Evolutionary conservation across 2,329 filamentous ascomycete genomes (phyloP).

Genomic region (Aschersonia sp.): DNA sequence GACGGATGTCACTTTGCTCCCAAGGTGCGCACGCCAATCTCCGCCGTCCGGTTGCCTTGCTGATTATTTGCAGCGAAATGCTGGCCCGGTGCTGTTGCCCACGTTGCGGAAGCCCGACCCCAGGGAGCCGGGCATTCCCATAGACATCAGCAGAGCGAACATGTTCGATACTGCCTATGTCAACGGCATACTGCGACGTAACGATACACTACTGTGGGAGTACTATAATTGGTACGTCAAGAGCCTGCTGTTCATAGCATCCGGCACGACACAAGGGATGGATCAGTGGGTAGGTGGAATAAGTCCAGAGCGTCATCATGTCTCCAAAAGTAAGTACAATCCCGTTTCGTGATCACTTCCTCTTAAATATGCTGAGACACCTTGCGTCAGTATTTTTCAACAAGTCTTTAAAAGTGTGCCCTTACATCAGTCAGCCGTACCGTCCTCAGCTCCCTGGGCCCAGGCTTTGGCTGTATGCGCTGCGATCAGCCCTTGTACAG

Average conservation of each 20-base stretch:
- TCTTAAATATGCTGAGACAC: not conserved
- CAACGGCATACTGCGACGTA: constrained; percentile 20
- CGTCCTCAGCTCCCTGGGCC: constrained; percentile 11
- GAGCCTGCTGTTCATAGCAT: constrained; percentile 14
- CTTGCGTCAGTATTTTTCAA: constrained; percentile 22
- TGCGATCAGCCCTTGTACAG: constrained; percentile 20
- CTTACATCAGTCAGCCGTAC: constrained; percentile 20
- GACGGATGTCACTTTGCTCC: constrained; percentile 25
- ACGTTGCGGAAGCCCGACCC: constrained; percentile 5
- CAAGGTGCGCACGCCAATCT: constrained; percentile 13
- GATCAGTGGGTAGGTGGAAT: constrained; percentile 28
- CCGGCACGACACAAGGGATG: constrained; percentile 22
- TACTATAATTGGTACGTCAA: constrained; percentile 27
- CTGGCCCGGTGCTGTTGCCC: constrained; percentile 8
- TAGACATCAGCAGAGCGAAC: constrained; percentile 25
- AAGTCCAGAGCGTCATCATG: constrained; percentile 15
- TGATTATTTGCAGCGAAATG: constrained; percentile 5
- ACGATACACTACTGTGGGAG: constrained; percentile 21
- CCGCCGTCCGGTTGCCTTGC: not conserved
- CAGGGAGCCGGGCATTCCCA: constrained; percentile 19
- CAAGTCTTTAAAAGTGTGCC: constrained; percentile 21
- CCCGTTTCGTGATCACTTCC: not conserved
- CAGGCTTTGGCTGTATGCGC: constrained; percentile 7
- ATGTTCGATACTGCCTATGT: constrained; percentile 32
- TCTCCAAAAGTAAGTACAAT: constrained; percentile 8